Evolutionary conservation across 306 rosid species (phyloP), one percentile per base, ranked within the genome.

Genomic region (Malus sylvestris): DNA sequence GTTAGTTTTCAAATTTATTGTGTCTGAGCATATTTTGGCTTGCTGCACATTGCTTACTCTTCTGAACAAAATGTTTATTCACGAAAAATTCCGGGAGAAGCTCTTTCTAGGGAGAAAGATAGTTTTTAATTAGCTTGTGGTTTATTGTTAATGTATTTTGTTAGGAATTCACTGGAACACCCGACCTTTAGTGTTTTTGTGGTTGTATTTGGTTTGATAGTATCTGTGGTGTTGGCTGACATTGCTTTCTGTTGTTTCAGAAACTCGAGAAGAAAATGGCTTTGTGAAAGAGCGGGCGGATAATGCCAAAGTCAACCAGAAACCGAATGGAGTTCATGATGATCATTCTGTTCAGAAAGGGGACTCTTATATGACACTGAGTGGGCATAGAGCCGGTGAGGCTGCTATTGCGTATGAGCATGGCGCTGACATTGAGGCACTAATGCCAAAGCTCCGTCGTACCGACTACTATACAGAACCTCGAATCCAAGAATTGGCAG

Each of bases 371-470:
- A 92, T 79, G 93, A 95, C 97, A 22, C 86, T 92, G 40, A 87
- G 91, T 38, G 99, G 99, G 73, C 94, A 96, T 82, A 85, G 99
- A 84, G 98, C 97, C 29, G 98, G 98, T 67, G 99, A 96, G 86
- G 99, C 98, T 66, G 99, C 99, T 46, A 93, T 93, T 76, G 98
- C 86, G 15, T 96, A 96, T 67, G 99, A 96, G 84, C 97, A 96
- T 18, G 99, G 99, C 35, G 98, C 98, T 74, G 99, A 86, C 61
- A 88, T 96, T 59, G 98, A 96, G 89, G 93, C 99, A 64, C 82
- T 91, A 73, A 91, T 96, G 99, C 99, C 99, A 20, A 96, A 93
- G 91, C 93, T 96, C 66, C 88, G 97, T 2, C 89, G 80, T 11
- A 84, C 97, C 70, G 99, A 93, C 83, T 96, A 96, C 86, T 96